phyloP scores from a whole-genome alignment of 73 alveolate genomes.

The Stentor roeselii region DNA sequence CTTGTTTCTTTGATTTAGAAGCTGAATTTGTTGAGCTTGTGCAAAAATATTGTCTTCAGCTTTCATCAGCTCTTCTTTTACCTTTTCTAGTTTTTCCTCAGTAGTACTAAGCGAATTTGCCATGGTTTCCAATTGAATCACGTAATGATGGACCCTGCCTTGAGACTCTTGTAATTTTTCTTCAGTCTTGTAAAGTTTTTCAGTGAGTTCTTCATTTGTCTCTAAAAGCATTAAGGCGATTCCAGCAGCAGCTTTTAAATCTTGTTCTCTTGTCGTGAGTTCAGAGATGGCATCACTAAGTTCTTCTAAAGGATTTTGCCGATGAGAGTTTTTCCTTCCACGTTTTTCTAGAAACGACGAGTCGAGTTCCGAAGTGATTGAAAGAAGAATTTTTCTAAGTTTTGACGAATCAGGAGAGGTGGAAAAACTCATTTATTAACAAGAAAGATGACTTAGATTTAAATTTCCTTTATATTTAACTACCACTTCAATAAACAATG shows the following conservation, averaged over 20 bases:
- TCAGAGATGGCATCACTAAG: slow-evolving; percentile 16
- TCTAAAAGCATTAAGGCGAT: slow-evolving; percentile 4
- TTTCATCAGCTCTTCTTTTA: slow-evolving; percentile 7
- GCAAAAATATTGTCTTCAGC: background rate
- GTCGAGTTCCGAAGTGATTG: background rate
- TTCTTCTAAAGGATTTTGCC: slow-evolving; percentile 3
- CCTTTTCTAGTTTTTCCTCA: slow-evolving; percentile 1
- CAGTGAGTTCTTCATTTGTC: background rate
- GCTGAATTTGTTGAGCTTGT: background rate
- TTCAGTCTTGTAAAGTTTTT: too few species aligned
- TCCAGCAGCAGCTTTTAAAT: slow-evolving; percentile 5
- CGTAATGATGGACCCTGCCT: background rate
- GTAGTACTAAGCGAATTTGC: background rate
- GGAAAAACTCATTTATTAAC: too few species aligned
- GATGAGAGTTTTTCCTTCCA: background rate
- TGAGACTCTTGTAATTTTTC: background rate
- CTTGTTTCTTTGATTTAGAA: background rate
- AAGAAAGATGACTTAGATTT: too few species aligned
- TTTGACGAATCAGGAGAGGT: slow-evolving; percentile 7
- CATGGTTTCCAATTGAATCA: background rate
- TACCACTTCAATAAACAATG: too few species aligned
- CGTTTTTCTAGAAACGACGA: slow-evolving; percentile 15
- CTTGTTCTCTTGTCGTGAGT: background rate
- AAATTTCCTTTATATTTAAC: too few species aligned
- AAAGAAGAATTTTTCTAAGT: background rate